These are phyloP conservation scores for Magnusiomyces fungicola DNA, from an alignment of 1,139 yeast species.

Conservation along the genomic window DNA sequence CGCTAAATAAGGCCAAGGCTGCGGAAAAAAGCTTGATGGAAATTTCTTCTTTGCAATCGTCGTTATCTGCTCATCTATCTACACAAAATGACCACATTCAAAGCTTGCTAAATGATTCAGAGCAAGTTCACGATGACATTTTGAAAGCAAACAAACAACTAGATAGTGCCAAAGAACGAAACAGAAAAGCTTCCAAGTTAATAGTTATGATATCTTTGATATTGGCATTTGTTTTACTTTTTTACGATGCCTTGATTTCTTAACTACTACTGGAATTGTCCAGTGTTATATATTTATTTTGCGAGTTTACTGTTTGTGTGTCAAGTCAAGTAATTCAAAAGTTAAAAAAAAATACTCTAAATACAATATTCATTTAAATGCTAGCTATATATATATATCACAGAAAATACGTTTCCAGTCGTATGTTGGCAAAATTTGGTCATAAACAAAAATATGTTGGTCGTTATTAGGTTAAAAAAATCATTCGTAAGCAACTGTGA, in stretches of 20 bases:
- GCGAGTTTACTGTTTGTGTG: too few species aligned
- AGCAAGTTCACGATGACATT: constrained; percentile 61
- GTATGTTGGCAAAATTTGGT: too few species aligned
- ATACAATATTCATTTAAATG: too few species aligned
- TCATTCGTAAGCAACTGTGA: too few species aligned
- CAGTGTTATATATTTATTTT: background rate
- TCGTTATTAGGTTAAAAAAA: too few species aligned
- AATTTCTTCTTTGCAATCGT: constrained; percentile 70
- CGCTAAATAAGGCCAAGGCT: constrained; percentile 34
- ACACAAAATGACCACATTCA: constrained; percentile 70
- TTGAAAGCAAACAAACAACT: constrained; percentile 67
- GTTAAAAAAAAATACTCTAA: too few species aligned
- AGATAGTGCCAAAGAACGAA: constrained; percentile 60
- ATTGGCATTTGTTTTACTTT: constrained; percentile 54
- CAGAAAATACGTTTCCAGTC: too few species aligned
- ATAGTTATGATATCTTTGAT: constrained; percentile 54
- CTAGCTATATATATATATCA: too few species aligned
- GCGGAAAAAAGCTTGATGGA: constrained; percentile 78
- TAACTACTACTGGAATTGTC: background rate
- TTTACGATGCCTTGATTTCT: constrained; percentile 43
- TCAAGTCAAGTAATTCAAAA: too few species aligned
- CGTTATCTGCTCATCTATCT: constrained; percentile 66
- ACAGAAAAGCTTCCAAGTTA: constrained; percentile 63
- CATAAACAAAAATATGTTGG: background rate
- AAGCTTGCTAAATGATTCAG: constrained; percentile 61